Base-by-base conservation (phyloP, 371 early-diverging fungal species). In the Saksenaea oblongispora region DNA sequence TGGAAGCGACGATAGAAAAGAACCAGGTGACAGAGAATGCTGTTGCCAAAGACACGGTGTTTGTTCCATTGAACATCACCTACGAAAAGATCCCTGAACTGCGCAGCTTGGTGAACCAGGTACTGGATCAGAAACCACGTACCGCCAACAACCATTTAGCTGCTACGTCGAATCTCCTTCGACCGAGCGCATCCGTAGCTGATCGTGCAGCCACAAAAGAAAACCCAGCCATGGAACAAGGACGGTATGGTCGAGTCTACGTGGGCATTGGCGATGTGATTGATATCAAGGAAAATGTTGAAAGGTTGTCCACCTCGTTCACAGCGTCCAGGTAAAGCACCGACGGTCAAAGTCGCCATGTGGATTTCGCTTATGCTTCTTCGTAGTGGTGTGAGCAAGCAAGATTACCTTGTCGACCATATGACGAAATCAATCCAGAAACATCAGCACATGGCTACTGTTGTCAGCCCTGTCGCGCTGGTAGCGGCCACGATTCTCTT, bases 21-120 rank as follows among this genome's bases (percentile, higher is more conserved):
- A 73, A 76, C 36, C 80, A 80, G 51, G 60, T 34, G 15, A 27
- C 69, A 55, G 1, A 60, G 54, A 59, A 14, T 22, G n/a, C 9
- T 63, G 61, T n/a, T n/a, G 17, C 58, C 59, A 73, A 69, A 58
- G 72, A 74, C 13, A 76, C 73, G 0, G 66, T 73, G 0, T 63
- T 82, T 31, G 73, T 82, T 1, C 83, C 83, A 4, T 60, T 82
- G 35, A 73, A 82, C 28, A 78, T 82, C 35, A 82, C 73, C 1
- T 79, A 79, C 54, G 83, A 82, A 56, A 77, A 77, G 51, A 74
- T 82, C 13, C 83, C 83, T 0, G 83, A 79, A 54, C 64, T 82
- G n/a, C 67, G 73, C 22, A 65, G 67, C 3, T 44, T 82, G 31
- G 73, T 79, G 9, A 78, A 82, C 56, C 79, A 82, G 58, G 78